Percentiles rank a stretch among this genome's conserved stretches.
Conservation (phyloP, 306 rosid genomes). For the Medicago ruthenica region DNA sequence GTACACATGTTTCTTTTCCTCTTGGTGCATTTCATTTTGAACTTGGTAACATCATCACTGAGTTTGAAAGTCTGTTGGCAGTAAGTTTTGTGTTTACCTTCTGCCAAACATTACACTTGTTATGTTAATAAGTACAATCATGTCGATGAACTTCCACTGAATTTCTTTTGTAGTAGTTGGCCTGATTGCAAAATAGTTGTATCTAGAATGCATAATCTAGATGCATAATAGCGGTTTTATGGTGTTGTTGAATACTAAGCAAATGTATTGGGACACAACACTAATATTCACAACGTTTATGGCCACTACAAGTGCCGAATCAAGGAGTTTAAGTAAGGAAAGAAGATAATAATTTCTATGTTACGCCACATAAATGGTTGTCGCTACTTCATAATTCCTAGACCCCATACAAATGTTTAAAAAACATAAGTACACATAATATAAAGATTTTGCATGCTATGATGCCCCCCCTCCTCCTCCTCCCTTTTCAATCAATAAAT, state of each 20-base stretch:
- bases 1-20: conserved; percentile 49
- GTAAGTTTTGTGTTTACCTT: conserved; percentile 17
- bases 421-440: not conserved
- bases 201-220: conserved; percentile 2
- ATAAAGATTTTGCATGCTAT: conserved; percentile 4
- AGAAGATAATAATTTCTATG: not conserved
- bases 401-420: not conserved
- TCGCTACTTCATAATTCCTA: conserved; percentile 4
- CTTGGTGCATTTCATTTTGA: conserved; percentile 32
- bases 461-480: not conserved
- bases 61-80: conserved; percentile 29
- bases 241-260: conserved; percentile 8
- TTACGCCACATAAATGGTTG: conserved; percentile 4
- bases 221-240: conserved; percentile 9
- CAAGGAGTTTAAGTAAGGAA: not conserved
- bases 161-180: not conserved
- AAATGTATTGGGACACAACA: conserved; percentile 5
- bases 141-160: not conserved
- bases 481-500: conserved; percentile 24
- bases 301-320: not conserved
- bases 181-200: conserved; percentile 20
- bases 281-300: not conserved
- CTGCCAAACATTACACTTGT: conserved; percentile 5
- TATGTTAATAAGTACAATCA: not conserved
- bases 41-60: conserved; percentile 13